Base-by-base conservation (phyloP, 73 alveolate species). In the Stentor coeruleus region DNA sequence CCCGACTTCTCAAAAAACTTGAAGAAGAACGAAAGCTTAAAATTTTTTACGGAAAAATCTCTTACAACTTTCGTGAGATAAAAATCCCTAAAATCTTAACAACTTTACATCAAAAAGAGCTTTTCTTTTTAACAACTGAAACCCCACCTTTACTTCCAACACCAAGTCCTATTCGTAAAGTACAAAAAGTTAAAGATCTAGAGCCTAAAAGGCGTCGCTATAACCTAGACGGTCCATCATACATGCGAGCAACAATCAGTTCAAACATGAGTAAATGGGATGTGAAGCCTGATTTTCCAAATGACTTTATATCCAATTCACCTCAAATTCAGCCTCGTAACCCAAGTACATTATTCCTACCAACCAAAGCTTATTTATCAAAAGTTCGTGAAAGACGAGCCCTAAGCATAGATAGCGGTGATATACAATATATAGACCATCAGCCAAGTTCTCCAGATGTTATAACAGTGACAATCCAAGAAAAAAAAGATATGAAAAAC, bases 211-310 rank as follows among this genome's bases (percentile, higher is more conserved):
- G 28, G 66, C n/a, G n/a, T n/a, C n/a, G n/a, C n/a, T n/a, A n/a
- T n/a, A n/a, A 49, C 20, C 28, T 6, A 49, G 66, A 49, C 6
- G 66, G 20, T 11, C 66, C 66, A 11, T 49, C 66, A 11, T 49
- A 49, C 66, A 49, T 49, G 66, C 66, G 66, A 49, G 20, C 66
- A 11, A 49, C 66, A 49, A 49, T 49, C 66, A 49, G 66, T 20
- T 49, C 20, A 11, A 49, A 49, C 20, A 6, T 49, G 6, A 11
- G 28, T 6, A 49, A 49, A 20, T 20, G 6, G 6, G 66, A 6
- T 49, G 6, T 20, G 66, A 49, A 49, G 20, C 6, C 6, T 49
- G n/a, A n/a, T n/a, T n/a, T n/a, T n/a, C n/a, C n/a, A n/a, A n/a
- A n/a, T n/a, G n/a, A n/a, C n/a, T n/a, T n/a, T n/a, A n/a, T n/a